These are phyloP conservation scores for Periconia macrospinosa DNA, from an alignment of 2,329 filamentous ascomycete species.

Conservation along the genomic window DNA sequence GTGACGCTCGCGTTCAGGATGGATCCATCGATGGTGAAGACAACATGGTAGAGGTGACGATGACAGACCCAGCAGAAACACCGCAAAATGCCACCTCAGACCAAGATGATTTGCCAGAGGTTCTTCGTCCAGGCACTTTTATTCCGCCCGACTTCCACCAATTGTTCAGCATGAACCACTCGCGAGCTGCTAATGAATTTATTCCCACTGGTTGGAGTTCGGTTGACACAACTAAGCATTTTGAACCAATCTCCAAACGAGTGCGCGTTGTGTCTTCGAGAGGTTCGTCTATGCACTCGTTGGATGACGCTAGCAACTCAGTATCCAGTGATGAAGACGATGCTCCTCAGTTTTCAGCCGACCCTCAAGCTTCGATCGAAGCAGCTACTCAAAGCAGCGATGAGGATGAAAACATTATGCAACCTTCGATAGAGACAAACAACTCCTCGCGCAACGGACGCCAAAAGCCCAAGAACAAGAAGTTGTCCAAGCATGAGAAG, in stretches of 20 bases:
- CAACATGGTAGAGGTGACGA: slow-evolving; percentile 85
- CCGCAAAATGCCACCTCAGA: slow-evolving; percentile 23
- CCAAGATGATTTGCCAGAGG: slow-evolving; percentile 24
- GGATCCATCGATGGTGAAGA: slow-evolving; percentile 86
- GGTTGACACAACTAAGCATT: slow-evolving; percentile 61
- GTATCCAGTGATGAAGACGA: slow-evolving; percentile 42
- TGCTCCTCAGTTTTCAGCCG: slow-evolving; percentile 27
- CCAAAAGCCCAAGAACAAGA: slow-evolving; percentile 38
- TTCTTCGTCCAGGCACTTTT: slow-evolving; percentile 59
- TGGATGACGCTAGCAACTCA: slow-evolving; percentile 23
- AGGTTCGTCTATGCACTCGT: slow-evolving; percentile 38
- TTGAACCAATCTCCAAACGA: slow-evolving; percentile 58
- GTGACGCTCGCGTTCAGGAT: slow-evolving; percentile 71
- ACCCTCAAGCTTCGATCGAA: slow-evolving; percentile 31
- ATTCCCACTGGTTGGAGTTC: slow-evolving; percentile 72
- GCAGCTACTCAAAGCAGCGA: slow-evolving; percentile 38
- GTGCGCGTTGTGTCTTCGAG: slow-evolving; percentile 37
- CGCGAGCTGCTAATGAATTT: slow-evolving; percentile 54
- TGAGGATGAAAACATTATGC: slow-evolving; percentile 29
- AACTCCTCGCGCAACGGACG: slow-evolving; percentile 29
- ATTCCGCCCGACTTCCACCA: slow-evolving; percentile 64
- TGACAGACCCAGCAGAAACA: slow-evolving; percentile 64
- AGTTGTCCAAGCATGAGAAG: slow-evolving; percentile 31
- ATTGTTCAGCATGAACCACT: slow-evolving; percentile 77
- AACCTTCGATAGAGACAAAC: slow-evolving; percentile 27